Base-by-base conservation (phyloP, 495 filamentous ascomycete genomes). In the Neurospora sublineolata region DNA sequence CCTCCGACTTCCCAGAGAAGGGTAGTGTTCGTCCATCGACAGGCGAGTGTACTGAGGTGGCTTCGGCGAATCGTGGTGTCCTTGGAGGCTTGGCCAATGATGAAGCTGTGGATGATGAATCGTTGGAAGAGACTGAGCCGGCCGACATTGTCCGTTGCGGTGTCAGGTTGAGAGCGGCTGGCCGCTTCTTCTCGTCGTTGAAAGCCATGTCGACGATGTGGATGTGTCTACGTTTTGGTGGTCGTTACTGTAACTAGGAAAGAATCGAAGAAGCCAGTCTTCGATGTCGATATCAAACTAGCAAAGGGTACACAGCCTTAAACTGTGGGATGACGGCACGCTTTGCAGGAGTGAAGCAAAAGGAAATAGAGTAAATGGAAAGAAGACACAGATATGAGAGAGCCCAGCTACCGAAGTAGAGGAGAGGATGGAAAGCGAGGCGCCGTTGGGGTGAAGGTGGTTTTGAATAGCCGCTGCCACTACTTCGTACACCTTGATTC, bases 61-160 rank as follows among this genome's bases (percentile, higher is more conserved):
- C 93, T 83, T 97, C 94, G 44, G 93, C 93, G 77, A 97, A 97
- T 73, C 94, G 91, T 73, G 94, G 89, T 68, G 92, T 92, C 72
- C 94, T 87, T 39, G 91, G 91, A 37, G 91, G 84, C 82, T 91
- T 93, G 67, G 72, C 75, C 70, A 96, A 82, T 20, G 93, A 91
- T 58, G 83, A 84, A 69, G 82, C 79, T 75, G 80, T 83, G 33
- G 89, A 88, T 36, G 84, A 83, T 38, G 86, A 86, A 40, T 79
- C 80, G 30, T 83, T 84, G 33, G 86, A 75, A 18, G 89, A 88
- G n/a, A 83, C 82, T 58, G 87, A 87, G 69, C 80, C 82, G 42
- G 83, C 84, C 11, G 86, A 84, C 38, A 79, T 81, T 68, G 80
- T 82, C 70, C 83, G 81, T 64, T 79, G 78, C 9, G 84, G 84